Conservation (phyloP, 169 alveolate genomes). For the Nephromyces sp. region DNA sequence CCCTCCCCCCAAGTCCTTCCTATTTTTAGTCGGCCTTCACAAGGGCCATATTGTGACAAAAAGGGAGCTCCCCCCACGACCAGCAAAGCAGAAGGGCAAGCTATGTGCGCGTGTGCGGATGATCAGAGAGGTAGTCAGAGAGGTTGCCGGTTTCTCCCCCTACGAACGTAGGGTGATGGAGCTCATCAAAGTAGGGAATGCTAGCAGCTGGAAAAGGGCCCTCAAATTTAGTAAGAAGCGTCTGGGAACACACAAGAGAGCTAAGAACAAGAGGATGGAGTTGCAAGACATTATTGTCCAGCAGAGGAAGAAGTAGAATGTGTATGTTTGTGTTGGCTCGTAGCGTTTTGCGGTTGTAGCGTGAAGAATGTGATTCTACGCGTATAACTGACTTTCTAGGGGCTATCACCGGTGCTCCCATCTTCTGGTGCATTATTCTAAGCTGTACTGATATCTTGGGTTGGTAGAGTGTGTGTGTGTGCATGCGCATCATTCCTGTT, state of each 20-base stretch:
- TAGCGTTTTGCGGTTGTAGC: too few species aligned
- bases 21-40: slow-evolving; percentile 35
- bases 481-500: too few species aligned
- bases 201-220: slow-evolving; percentile 95
- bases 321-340: not conserved
- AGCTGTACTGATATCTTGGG: too few species aligned
- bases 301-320: slow-evolving; percentile 25
- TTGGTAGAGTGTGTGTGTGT: too few species aligned
- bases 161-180: slow-evolving; percentile 96
- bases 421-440: too few species aligned
- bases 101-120: slow-evolving; percentile 15
- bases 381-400: too few species aligned
- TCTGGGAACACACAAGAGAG: slow-evolving; percentile 98
- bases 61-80: slow-evolving; percentile 34
- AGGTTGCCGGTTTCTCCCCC: slow-evolving; percentile 94
- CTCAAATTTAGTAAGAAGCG: slow-evolving; percentile 93
- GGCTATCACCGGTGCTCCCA: too few species aligned
- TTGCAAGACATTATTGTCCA: slow-evolving; percentile 16
- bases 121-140: slow-evolving; percentile 31
- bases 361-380: too few species aligned
- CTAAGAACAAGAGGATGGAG: slow-evolving; percentile 82
- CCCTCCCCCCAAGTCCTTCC: too few species aligned
- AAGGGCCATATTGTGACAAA: slow-evolving; percentile 43
- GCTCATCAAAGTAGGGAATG: slow-evolving; percentile 90
- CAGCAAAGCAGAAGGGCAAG: slow-evolving; percentile 36